These are phyloP conservation scores for Suzukiozyma palmioleophila DNA, from an alignment of 1,139 yeast genomes.

Conservation along the genomic window DNA sequence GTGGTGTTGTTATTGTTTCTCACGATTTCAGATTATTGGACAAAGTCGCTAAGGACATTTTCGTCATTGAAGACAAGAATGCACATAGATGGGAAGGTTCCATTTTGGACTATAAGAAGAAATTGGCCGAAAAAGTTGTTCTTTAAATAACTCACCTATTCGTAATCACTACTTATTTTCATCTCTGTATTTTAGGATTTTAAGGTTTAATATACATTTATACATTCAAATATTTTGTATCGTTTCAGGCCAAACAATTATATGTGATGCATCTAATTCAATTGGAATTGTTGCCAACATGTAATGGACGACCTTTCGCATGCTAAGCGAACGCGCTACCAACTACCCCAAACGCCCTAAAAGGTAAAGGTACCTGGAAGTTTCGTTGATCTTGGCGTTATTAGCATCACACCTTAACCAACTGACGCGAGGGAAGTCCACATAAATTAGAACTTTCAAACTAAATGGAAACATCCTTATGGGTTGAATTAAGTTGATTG, in stretches of 20 bases:
- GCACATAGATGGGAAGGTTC: constrained; percentile 96
- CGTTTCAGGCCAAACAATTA: no score
- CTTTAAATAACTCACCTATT: constrained; percentile 31
- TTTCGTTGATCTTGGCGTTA: constrained; percentile 62
- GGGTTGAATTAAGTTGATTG: no score
- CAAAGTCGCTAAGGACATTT: constrained; percentile 95
- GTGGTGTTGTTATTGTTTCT: constrained; percentile 98
- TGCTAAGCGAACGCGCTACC: constrained; percentile 71
- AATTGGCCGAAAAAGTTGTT: constrained; percentile 84
- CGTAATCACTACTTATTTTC: constrained; percentile 2
- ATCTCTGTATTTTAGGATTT: constrained; percentile 4
- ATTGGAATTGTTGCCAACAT: no score
- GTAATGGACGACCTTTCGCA: constrained; percentile 58
- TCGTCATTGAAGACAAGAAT: constrained; percentile 89
- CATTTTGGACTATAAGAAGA: constrained; percentile 88
- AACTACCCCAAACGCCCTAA: constrained; percentile 66
- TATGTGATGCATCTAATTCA: no score
- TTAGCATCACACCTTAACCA: constrained; percentile 87
- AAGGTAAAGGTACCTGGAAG: background rate
- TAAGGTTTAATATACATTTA: constrained; percentile 4
- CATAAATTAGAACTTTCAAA: no score
- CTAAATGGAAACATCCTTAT: no score
- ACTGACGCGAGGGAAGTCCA: constrained; percentile 86
- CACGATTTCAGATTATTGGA: constrained; percentile 98
- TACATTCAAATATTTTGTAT: background rate